These are phyloP conservation scores for Colletotrichum sp. DNA, from an alignment of 2,329 filamentous ascomycete species.

Conservation along the genomic window DNA sequence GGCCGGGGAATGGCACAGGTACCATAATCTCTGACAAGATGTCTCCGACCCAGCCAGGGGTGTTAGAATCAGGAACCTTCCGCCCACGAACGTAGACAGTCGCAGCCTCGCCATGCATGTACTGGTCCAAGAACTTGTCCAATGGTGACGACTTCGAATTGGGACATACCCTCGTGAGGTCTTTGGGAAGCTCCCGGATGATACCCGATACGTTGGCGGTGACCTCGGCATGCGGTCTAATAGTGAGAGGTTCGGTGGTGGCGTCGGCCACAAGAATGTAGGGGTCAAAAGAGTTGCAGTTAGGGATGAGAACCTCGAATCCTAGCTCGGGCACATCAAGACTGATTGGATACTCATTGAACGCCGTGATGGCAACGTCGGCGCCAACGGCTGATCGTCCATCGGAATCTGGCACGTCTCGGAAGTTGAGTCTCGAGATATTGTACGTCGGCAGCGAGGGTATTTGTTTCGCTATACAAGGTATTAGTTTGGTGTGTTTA, in stretches of 20 bases:
- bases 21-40: slow-evolving; percentile 83
- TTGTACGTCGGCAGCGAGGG: slow-evolving; percentile 82
- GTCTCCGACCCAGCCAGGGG: slow-evolving; percentile 83
- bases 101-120: slow-evolving; percentile 79
- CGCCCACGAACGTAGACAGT: slow-evolving; percentile 86
- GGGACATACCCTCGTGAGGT: slow-evolving; percentile 77
- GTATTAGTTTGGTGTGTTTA: slow-evolving; percentile 11
- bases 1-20: slow-evolving; percentile 83
- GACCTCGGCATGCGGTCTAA: slow-evolving; percentile 73
- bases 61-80: slow-evolving; percentile 65
- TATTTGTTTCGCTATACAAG: slow-evolving; percentile 66
- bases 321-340: slow-evolving; percentile 79
- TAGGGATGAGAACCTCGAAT: slow-evolving; percentile 85
- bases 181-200: slow-evolving; percentile 75
- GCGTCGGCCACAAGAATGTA: slow-evolving; percentile 83
- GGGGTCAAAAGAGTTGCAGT: slow-evolving; percentile 74
- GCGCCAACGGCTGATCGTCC: slow-evolving; percentile 73
- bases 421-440: slow-evolving; percentile 80
- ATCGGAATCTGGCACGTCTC: slow-evolving; percentile 65
- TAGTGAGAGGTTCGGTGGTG: slow-evolving; percentile 67
- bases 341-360: slow-evolving; percentile 80
- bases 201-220: slow-evolving; percentile 73
- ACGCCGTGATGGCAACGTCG: slow-evolving; percentile 74
- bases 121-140: slow-evolving; percentile 80
- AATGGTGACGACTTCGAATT: slow-evolving; percentile 80